Conservation (phyloP, 2,329 filamentous ascomycete genomes). For the Fusarium globosum region DNA sequence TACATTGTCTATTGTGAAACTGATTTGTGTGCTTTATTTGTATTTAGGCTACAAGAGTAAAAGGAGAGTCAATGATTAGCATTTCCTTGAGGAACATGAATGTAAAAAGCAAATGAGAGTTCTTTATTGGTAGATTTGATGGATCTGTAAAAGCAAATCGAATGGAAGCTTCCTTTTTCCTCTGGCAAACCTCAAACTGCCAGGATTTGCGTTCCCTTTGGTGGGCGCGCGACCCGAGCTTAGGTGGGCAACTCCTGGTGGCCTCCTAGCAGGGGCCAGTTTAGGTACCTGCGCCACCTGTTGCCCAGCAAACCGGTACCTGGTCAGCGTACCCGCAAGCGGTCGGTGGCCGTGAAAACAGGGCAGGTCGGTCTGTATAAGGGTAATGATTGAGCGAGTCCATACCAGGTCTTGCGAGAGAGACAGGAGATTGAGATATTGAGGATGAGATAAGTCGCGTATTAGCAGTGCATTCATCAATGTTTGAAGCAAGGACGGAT, state of each 20-base stretch:
- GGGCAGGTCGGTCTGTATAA: constrained; percentile 1
- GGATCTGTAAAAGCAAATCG: constrained; percentile 25
- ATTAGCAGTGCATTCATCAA: constrained; percentile 2
- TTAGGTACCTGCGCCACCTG: constrained; percentile 35
- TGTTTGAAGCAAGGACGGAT: background rate
- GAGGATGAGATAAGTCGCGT: constrained; percentile 7
- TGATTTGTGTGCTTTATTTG: background rate
- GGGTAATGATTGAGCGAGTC: background rate
- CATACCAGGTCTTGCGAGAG: constrained; percentile 4
- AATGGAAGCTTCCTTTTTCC: constrained; percentile 31
- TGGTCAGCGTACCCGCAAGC: constrained; percentile 36
- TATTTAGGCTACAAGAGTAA: background rate
- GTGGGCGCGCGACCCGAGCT: constrained; percentile 23
- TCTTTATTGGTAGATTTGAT: constrained; percentile 8
- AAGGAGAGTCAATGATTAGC: background rate
- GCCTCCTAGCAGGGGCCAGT: constrained; percentile 36
- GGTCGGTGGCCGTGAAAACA: constrained; percentile 27
- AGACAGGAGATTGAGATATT: background rate
- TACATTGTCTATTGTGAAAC: background rate
- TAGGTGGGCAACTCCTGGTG: constrained; percentile 34
- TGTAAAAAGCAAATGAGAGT: constrained; percentile 6
- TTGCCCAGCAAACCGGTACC: constrained; percentile 36
- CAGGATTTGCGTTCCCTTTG: constrained; percentile 6
- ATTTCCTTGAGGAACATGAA: background rate
- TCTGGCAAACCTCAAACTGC: constrained; percentile 1